Conservation (phyloP, 805 yeast genomes). For the Candida odintsovae region DNA sequence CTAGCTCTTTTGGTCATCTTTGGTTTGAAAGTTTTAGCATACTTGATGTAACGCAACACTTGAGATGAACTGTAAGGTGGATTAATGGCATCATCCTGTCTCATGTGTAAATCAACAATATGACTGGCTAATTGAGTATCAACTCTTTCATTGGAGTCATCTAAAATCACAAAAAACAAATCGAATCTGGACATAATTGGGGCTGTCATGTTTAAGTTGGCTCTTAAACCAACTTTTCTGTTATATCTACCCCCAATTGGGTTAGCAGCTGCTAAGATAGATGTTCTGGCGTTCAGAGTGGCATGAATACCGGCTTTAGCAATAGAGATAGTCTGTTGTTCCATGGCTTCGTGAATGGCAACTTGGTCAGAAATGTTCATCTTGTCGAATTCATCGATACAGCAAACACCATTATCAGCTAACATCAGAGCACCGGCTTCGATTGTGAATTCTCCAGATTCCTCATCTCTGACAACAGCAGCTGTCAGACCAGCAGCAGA, state of each 20-base stretch:
- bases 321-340: conserved; percentile 96
- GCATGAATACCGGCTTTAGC: conserved; percentile 99
- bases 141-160: conserved; percentile 86
- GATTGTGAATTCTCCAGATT: conserved; percentile 92
- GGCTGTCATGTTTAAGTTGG: conserved; percentile 92
- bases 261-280: conserved; percentile 97
- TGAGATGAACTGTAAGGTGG: conserved; percentile 90
- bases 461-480: conserved; percentile 95
- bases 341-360: conserved; percentile 99
- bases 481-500: conserved; percentile 99
- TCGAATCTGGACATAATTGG: conserved; percentile 99
- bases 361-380: conserved; percentile 96
- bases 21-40: conserved; percentile 92
- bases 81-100: conserved; percentile 79
- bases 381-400: conserved; percentile 97
- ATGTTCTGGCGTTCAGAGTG: conserved; percentile 92
- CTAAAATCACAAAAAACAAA: conserved; percentile 87
- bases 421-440: conserved; percentile 99
- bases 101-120: conserved; percentile 89
- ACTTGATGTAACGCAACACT: conserved; percentile 79
- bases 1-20: conserved; percentile 78
- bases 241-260: conserved; percentile 97
- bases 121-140: conserved; percentile 90
- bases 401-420: conserved; percentile 97
- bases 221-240: conserved; percentile 73